phyloP scores from a whole-genome alignment of 2,329 filamentous ascomycete species.

The Aureobasidium subglaciale region DNA sequence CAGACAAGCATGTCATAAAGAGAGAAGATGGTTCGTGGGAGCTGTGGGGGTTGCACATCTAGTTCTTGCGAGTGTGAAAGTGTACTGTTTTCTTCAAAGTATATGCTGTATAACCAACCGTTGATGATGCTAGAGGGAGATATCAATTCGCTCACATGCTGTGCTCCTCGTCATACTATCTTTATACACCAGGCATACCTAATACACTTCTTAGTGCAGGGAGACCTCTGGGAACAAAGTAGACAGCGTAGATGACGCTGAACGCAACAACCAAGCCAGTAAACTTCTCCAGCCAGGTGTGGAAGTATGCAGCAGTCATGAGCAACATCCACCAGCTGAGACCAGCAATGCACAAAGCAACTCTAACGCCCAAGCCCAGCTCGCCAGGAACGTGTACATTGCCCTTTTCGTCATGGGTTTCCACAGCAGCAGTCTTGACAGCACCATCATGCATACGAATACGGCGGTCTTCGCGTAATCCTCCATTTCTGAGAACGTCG shows the following conservation, averaged over 20 bases:
- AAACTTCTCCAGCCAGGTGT: slow-evolving; percentile 95
- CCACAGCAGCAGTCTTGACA: slow-evolving; percentile 39
- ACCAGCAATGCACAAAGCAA: slow-evolving; percentile 51
- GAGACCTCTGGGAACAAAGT: slow-evolving; percentile 41
- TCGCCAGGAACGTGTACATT: slow-evolving; percentile 31
- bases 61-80: no score
- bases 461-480: slow-evolving; percentile 54
- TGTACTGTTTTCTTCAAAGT: no score
- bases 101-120: no score
- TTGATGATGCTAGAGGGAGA: no score
- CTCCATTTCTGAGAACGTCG: slow-evolving; percentile 43
- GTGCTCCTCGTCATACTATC: neutral
- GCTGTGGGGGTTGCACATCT: no score
- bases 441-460: slow-evolving; percentile 62
- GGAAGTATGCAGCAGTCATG: slow-evolving; percentile 98
- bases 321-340: slow-evolving; percentile 91
- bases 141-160: neutral
- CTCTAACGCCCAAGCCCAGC: slow-evolving; percentile 46
- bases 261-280: slow-evolving; percentile 45
- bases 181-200: slow-evolving; percentile 39
- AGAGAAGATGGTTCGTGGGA: no score
- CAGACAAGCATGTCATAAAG: no score
- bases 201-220: slow-evolving; percentile 36
- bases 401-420: slow-evolving; percentile 37
- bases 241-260: slow-evolving; percentile 37